phyloP scores from a whole-genome alignment of 1,284 basidiomycete species.

The Cryptococcus depauperatus region DNA sequence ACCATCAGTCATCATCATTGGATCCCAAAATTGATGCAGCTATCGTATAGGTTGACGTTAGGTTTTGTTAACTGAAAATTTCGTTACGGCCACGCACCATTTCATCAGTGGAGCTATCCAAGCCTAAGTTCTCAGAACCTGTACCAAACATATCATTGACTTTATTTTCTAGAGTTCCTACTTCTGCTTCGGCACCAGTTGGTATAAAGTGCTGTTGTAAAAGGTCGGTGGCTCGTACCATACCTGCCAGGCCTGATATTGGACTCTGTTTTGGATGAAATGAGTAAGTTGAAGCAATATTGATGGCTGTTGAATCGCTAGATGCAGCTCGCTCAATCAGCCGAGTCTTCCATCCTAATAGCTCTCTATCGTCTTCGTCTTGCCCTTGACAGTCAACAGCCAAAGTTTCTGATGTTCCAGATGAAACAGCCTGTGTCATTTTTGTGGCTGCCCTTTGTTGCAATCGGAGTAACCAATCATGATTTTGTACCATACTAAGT shows the following conservation, averaged over 20 bases:
- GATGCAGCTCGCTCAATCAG: conserved; percentile 21
- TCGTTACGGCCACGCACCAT: conserved; percentile 10
- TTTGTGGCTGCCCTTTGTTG: conserved; percentile 15
- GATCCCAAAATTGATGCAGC: conserved; percentile 22
- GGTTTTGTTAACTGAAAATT: no score
- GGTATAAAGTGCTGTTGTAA: conserved; percentile 15
- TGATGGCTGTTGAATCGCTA: conserved; percentile 10
- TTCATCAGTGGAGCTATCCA: conserved; percentile 12
- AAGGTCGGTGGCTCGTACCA: conserved; percentile 10
- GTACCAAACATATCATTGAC: not conserved
- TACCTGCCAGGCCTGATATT: not conserved
- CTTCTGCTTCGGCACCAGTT: not conserved
- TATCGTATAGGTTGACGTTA: no score
- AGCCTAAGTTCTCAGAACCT: not conserved
- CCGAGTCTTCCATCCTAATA: conserved; percentile 26
- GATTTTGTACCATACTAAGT: conserved; percentile 19
- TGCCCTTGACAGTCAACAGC: not conserved
- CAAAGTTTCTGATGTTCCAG: not conserved
- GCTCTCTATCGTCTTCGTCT: conserved; percentile 16
- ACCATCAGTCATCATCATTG: conserved; percentile 16
- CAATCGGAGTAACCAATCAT: conserved; percentile 23
- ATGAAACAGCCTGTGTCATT: conserved; percentile 1
- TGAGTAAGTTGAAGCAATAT: conserved; percentile 6
- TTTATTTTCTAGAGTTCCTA: not conserved
- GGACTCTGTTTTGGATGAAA: not conserved